Evolutionary conservation across 805 yeast genomes (phyloP).

Genomic region (Starmerella vaccinii): DNA sequence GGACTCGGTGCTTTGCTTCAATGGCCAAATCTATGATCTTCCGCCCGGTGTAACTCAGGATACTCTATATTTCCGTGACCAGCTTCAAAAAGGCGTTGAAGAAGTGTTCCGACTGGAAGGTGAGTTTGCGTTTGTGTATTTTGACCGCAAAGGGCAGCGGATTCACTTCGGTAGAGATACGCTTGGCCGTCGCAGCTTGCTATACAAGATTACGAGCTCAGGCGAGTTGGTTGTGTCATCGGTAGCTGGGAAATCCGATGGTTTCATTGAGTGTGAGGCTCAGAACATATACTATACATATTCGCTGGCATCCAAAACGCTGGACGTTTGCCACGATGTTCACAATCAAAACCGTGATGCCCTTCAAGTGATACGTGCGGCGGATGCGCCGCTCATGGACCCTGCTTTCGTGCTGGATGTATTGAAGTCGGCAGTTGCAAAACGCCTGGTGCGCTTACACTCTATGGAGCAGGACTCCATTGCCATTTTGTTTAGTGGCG

Average conservation of each 20-base stretch:
- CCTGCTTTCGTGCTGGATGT: neutral
- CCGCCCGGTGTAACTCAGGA: conserved; percentile 54
- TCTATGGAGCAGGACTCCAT: conserved; percentile 26
- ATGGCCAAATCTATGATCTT: conserved; percentile 76
- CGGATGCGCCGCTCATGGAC: neutral
- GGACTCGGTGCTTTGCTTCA: conserved; percentile 52
- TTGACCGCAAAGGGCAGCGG: conserved; percentile 28
- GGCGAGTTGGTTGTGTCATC: conserved; percentile 20
- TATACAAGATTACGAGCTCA: conserved; percentile 33
- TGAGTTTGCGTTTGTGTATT: conserved; percentile 62
- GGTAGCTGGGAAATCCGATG: conserved; percentile 12
- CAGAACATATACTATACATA: conserved; percentile 18
- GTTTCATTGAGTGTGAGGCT: conserved; percentile 23
- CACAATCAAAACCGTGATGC: neutral
- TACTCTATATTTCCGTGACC: conserved; percentile 25
- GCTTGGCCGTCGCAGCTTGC: conserved; percentile 70
- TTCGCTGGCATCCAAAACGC: neutral
- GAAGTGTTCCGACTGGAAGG: conserved; percentile 43
- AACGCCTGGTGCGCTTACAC: conserved; percentile 15
- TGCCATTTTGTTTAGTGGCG: conserved; percentile 82
- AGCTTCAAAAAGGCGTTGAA: conserved; percentile 34
- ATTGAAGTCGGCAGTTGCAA: conserved; percentile 17
- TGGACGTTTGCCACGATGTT: neutral
- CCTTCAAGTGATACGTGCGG: neutral
- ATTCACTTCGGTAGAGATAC: conserved; percentile 76